These are phyloP conservation scores for Dactylonectria macrodidyma DNA, from an alignment of 2,329 filamentous ascomycete species.

Conservation along the genomic window DNA sequence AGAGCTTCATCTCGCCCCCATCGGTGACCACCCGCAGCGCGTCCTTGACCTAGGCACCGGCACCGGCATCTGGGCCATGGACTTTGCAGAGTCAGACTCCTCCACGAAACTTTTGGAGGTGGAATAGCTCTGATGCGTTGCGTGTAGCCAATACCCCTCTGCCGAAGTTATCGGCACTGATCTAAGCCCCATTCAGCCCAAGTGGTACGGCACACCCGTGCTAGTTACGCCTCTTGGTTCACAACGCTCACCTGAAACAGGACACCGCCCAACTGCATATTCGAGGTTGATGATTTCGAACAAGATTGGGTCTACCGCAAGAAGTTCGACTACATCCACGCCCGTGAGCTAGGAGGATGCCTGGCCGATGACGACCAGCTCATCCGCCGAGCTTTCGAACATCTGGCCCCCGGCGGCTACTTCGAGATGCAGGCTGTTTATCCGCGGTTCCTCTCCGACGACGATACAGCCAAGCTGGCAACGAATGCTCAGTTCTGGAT, in stretches of 20 bases:
- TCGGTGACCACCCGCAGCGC: not conserved
- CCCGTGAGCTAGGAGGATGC: constrained; percentile 50
- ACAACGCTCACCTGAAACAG: constrained; percentile 35
- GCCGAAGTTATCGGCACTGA: constrained; percentile 55
- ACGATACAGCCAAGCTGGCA: constrained; percentile 50
- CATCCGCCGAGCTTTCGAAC: constrained; percentile 37
- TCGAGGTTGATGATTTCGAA: constrained; percentile 71
- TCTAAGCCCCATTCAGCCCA: constrained; percentile 58
- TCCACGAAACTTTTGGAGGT: not conserved
- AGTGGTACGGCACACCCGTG: not conserved
- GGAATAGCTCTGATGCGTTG: not conserved
- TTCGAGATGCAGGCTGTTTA: constrained; percentile 58
- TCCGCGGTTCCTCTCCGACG: constrained; percentile 53
- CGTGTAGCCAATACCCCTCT: constrained; percentile 48
- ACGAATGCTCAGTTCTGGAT: not conserved
- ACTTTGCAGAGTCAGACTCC: constrained; percentile 4
- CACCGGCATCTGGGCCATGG: constrained; percentile 4
- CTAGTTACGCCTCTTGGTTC: not conserved
- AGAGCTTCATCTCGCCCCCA: not conserved
- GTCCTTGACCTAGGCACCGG: constrained; percentile 10
- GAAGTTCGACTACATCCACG: constrained; percentile 50
- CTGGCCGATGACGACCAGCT: constrained; percentile 47
- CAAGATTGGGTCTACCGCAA: constrained; percentile 61
- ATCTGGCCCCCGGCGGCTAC: constrained; percentile 62
- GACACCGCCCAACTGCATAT: constrained; percentile 71